Base-by-base conservation (phyloP, 1,139 yeast species). In the Hemisphaericaspora subhashii region DNA sequence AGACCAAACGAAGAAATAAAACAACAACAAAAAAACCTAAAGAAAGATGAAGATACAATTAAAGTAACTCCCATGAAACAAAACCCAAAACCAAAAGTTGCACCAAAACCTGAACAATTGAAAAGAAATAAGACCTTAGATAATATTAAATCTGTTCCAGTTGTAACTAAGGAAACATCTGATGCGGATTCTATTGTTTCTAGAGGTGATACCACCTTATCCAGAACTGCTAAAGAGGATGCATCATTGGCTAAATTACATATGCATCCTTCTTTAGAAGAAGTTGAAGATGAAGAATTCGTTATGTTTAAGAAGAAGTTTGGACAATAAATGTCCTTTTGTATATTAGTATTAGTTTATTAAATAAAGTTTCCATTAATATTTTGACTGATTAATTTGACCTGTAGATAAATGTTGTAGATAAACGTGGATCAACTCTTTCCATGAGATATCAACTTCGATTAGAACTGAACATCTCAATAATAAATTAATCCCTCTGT, bases 271-370 rank as follows among this genome's bases (percentile, higher is more conserved):
- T 58, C 67, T 1, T 38, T 68, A 20, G 72, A 68, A 44, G 74
- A 66, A 43, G 73, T 69, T 10, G 74, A 68, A 44, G 76, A 70
- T 46, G 76, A 70, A 48, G 75, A 69, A 45, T 68, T 64, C 47
- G 68, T 68, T 5, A 54, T 67, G 59, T 60, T 66, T 43, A 62
- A 68, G 39, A 69, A 68, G 51, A 66, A 58, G 50, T 68, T 69
- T 47, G 69, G 66, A 32, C 60, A 60, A 44, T 54, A 46, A 46
- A 20, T 12, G 34, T 12, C 6, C 3, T 5, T 33, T 31, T 16
- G 8, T 31, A 13, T n/a, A 15, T 29, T 20, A 14, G 22, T 29
- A n/a, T 10, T n/a, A n/a, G n/a, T n/a, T n/a, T n/a, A n/a, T n/a
- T n/a, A n/a, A n/a, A n/a, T n/a, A n/a, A n/a, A n/a, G n/a, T 7